Percentiles rank a stretch among this genome's conserved stretches.
These are phyloP conservation scores for Xylaria acuta DNA, from an alignment of 495 filamentous ascomycete genomes.

Conservation along the genomic window DNA sequence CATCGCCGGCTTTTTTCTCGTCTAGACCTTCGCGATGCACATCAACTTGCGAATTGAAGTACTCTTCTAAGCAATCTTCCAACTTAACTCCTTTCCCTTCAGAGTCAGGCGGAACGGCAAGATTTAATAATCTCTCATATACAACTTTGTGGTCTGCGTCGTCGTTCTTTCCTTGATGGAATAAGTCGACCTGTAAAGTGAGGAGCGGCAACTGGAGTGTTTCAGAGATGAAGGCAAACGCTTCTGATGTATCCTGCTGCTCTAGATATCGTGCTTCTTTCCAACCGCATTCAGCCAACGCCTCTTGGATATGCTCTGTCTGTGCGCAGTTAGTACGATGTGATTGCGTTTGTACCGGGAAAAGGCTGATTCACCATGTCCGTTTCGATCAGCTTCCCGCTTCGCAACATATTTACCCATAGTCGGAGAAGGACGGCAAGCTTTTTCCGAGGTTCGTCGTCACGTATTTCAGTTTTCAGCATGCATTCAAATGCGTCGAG, in stretches of 20 bases:
- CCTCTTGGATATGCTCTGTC: constrained; percentile 82
- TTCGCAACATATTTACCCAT: constrained; percentile 91
- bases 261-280: constrained; percentile 73
- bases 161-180: constrained; percentile 83
- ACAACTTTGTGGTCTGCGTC: constrained; percentile 92
- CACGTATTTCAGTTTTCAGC: constrained; percentile 64
- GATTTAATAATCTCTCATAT: constrained; percentile 88
- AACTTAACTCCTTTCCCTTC: constrained; percentile 71
- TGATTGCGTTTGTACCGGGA: neutral
- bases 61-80: constrained; percentile 89
- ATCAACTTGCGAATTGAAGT: constrained; percentile 95
- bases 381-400: constrained; percentile 81
- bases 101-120: constrained; percentile 75
- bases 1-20: constrained; percentile 57
- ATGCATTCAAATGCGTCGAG: constrained; percentile 91
- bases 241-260: constrained; percentile 95
- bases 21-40: constrained; percentile 73
- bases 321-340: constrained; percentile 51
- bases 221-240: constrained; percentile 92
- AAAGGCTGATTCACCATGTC: constrained; percentile 70
- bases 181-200: constrained; percentile 92
- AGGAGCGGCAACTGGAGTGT: constrained; percentile 86
- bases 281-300: constrained; percentile 91
- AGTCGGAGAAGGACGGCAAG: constrained; percentile 77
- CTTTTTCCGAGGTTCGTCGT: constrained; percentile 73